Evolutionary conservation across 768 basidiomycete genomes (phyloP), one percentile per base, ranked within the genome.

Genomic region (Lyophyllum atratum): DNA sequence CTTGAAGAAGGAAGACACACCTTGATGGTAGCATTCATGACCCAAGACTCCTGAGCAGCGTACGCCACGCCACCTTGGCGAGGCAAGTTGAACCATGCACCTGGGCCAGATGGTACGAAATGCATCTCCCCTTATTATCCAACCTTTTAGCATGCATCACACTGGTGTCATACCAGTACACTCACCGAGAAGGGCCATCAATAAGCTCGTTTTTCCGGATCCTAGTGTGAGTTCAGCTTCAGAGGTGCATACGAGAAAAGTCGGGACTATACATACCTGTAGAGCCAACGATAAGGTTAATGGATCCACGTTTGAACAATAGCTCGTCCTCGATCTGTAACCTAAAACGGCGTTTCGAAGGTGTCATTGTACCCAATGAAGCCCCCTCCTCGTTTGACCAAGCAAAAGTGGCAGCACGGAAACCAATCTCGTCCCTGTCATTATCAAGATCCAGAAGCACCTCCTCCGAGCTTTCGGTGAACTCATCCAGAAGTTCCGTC

Each of bases 31-130:
- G 86, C 88, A 59, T 91, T 92, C 68, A 86, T 80, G 1, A 92
- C 85, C 90, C 90, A 95, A 4, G 88, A 85, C 64, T 92, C 90
- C 67, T 95, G 92, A 2, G 87, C 86, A 5, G 88, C 87, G 66
- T 90, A 92, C 0, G 90, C 85, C 26, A 95, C 80, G 3, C 91
- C 90, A 1, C 79, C 79, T 2, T 71, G 72, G 3, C 89, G 76
- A 8, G 92, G 91, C 1, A 93, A 78, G 58, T 83, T 85, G 70
- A 80, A 89, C 80, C 83, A 88, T 0, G 87, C 83, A 42, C 80
- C 78, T 0, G 80, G 73, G 5, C 71, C 69, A 8, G 73, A 71
- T 0, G 80, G 81, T 4, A 81, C 69, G 62, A 83, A 85, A 65
- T 88, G 85, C 84, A 90, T 83, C 67, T 89, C 87, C 29, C 85